Conservation (phyloP, 2,329 filamentous ascomycete genomes). For the Talaromyces sp. region DNA sequence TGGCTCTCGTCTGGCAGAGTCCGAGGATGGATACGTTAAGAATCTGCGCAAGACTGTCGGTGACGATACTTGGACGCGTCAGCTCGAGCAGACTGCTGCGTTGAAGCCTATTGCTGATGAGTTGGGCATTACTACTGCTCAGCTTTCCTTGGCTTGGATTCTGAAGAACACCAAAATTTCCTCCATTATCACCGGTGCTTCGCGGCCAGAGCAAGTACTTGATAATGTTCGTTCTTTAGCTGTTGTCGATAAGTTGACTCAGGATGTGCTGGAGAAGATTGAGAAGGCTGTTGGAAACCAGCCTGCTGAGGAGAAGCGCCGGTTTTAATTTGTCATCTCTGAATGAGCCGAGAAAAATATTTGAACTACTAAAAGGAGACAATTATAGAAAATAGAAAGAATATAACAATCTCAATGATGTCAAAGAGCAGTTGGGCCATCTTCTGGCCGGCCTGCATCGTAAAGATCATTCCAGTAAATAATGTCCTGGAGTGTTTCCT, state of each 20-base stretch:
- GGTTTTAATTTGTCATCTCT: constrained; percentile 14
- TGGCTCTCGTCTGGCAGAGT: constrained; percentile 59
- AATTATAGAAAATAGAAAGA: too few species aligned
- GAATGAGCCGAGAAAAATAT: background rate
- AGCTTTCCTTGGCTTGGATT: constrained; percentile 59
- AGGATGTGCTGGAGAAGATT: constrained; percentile 52
- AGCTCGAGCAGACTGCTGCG: constrained; percentile 27
- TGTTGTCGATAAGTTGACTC: constrained; percentile 47
- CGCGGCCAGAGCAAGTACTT: constrained; percentile 43
- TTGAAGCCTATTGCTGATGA: constrained; percentile 66
- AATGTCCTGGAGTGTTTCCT: constrained; percentile 18
- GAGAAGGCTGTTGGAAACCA: constrained; percentile 33
- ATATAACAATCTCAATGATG: background rate
- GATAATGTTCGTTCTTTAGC: constrained; percentile 49
- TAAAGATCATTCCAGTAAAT: constrained; percentile 25
- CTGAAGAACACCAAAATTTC: constrained; percentile 60
- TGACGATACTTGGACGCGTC: constrained; percentile 40
- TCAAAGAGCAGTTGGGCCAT: background rate
- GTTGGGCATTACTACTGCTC: constrained; percentile 61
- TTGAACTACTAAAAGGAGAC: too few species aligned
- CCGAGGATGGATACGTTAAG: constrained; percentile 59
- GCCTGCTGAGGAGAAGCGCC: constrained; percentile 19
- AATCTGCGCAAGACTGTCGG: constrained; percentile 46
- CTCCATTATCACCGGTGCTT: constrained; percentile 57
- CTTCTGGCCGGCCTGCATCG: constrained; percentile 40